Evolutionary conservation across 192 early-diverging fungal genomes (phyloP), one percentile per base, ranked within the genome.

Genomic region (Coemansia biformis): DNA sequence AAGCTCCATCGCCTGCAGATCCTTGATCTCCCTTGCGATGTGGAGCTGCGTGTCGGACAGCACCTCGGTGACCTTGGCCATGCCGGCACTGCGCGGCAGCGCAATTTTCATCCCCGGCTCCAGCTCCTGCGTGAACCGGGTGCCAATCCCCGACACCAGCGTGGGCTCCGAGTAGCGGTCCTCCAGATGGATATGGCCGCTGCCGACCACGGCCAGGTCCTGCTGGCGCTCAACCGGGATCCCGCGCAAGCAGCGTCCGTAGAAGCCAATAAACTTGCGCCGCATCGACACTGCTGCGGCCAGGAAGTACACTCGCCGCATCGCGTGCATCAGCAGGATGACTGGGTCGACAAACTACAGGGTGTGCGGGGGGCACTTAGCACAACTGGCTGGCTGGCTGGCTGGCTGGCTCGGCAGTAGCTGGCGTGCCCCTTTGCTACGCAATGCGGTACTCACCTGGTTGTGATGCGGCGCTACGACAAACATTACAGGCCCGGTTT

Each of bases 341-440:
- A 94, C 50, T 5, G 93, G 92, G 68, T 99, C 96, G 24, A 99
- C 85, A 77, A 99, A 97, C n/a, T n/a, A n/a, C n/a, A n/a, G n/a
- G n/a, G n/a, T n/a, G n/a, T n/a, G n/a, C n/a, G n/a, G n/a, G n/a
- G n/a, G n/a, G n/a, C n/a, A n/a, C n/a, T n/a, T n/a, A n/a, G n/a
- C n/a, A n/a, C n/a, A n/a, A n/a, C n/a, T n/a, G n/a, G n/a, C n/a
- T n/a, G n/a, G n/a, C n/a, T n/a, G n/a, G n/a, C n/a, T n/a, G n/a
- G n/a, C n/a, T n/a, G n/a, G n/a, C n/a, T n/a, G n/a, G n/a, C n/a
- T n/a, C n/a, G n/a, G n/a, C n/a, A n/a, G n/a, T n/a, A n/a, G n/a
- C n/a, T n/a, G n/a, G n/a, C n/a, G n/a, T n/a, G n/a, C n/a, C n/a
- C n/a, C n/a, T n/a, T n/a, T n/a, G n/a, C n/a, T n/a, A n/a, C n/a